These are phyloP conservation scores for Pythium diclinum DNA, from an alignment of 352 stramenopile genomes.

Conservation along the genomic window DNA sequence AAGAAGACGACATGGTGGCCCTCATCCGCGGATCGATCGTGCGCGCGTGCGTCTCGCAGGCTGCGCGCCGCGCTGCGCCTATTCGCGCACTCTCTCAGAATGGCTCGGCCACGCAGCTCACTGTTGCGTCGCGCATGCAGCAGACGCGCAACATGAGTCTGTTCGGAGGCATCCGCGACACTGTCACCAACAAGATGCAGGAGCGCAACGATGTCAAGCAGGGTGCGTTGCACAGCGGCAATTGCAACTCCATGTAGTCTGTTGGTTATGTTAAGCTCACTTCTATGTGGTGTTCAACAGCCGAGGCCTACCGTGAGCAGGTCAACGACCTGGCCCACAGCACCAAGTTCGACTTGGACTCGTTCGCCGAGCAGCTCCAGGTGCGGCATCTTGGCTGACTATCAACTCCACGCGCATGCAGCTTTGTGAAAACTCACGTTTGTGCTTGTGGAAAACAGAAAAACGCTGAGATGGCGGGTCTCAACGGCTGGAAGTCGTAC, in stretches of 20 bases:
- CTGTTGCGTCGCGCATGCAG: constrained; percentile 14
- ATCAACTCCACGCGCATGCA: not conserved
- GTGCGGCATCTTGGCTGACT: constrained; percentile 16
- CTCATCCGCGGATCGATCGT: constrained; percentile 19
- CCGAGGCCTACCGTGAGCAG: constrained; percentile 75
- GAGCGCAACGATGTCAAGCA: constrained; percentile 80
- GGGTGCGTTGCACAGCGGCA: constrained; percentile 28
- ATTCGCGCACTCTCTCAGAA: constrained; percentile 9
- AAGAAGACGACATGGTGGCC: constrained; percentile 18
- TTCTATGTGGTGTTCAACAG: constrained; percentile 21
- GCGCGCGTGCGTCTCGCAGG: constrained; percentile 14
- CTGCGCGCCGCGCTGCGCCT: constrained; percentile 16
- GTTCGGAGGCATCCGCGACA: constrained; percentile 70
- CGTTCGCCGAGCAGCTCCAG: constrained; percentile 71
- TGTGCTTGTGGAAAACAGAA: constrained; percentile 39
- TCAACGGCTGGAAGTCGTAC: constrained; percentile 80
- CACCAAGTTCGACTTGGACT: constrained; percentile 67
- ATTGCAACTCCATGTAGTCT: not conserved
- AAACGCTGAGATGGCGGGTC: constrained; percentile 65
- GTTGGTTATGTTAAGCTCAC: not conserved
- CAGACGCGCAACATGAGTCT: constrained; percentile 67
- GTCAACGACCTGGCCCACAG: constrained; percentile 65
- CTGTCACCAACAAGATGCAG: constrained; percentile 72
- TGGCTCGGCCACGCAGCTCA: not conserved
- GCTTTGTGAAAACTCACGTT: not conserved